Percentiles rank a stretch among this genome's conserved stretches.
Conservation (phyloP, 257 asterid species). For the Craterostigma plantagineum region DNA sequence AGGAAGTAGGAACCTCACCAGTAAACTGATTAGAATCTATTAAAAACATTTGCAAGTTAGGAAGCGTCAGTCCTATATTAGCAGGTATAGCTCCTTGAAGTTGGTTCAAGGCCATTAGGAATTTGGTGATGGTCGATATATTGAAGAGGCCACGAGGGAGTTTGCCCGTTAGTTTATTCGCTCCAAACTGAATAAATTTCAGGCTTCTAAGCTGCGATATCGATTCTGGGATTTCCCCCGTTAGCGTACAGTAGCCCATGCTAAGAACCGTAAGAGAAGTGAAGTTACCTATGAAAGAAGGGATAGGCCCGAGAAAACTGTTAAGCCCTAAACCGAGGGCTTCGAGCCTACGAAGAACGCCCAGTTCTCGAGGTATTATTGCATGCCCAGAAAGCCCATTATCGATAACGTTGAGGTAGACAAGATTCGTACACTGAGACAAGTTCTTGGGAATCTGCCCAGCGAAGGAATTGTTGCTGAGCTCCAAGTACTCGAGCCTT, state of each 20-base stretch:
- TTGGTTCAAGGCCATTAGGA: slow-evolving; percentile 6
- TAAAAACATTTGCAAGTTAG: slow-evolving; percentile 7
- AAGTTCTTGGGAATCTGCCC: slow-evolving; percentile 21
- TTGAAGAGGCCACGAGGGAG: slow-evolving; percentile 17
- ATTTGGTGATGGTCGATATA: slow-evolving; percentile 9
- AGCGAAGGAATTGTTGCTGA: slow-evolving; percentile 15
- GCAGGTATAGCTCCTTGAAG: slow-evolving; percentile 17
- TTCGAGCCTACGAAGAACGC: slow-evolving; percentile 12
- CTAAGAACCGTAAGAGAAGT: slow-evolving; percentile 6
- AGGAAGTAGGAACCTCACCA: slow-evolving; percentile 15
- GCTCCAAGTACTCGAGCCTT: slow-evolving; percentile 9
- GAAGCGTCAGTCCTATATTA: slow-evolving; percentile 13
- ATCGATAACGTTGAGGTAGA: slow-evolving; percentile 6
- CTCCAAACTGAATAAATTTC: slow-evolving; percentile 8
- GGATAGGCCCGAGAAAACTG: slow-evolving; percentile 17
- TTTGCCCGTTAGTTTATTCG: slow-evolving; percentile 12
- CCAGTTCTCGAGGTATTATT: slow-evolving; percentile 12
- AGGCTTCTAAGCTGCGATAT: slow-evolving; percentile 11
- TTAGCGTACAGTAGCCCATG: slow-evolving; percentile 9
- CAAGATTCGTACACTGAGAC: slow-evolving; percentile 11
- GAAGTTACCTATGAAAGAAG: slow-evolving; percentile 16
- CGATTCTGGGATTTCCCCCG: slow-evolving; percentile 17
- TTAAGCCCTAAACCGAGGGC: slow-evolving; percentile 11
- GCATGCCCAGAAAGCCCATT: slow-evolving; percentile 11
- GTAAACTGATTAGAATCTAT: slow-evolving; percentile 8